Evolutionary conservation across 768 basidiomycete genomes (phyloP).

Genomic region (Symmetrospora coprosmae): DNA sequence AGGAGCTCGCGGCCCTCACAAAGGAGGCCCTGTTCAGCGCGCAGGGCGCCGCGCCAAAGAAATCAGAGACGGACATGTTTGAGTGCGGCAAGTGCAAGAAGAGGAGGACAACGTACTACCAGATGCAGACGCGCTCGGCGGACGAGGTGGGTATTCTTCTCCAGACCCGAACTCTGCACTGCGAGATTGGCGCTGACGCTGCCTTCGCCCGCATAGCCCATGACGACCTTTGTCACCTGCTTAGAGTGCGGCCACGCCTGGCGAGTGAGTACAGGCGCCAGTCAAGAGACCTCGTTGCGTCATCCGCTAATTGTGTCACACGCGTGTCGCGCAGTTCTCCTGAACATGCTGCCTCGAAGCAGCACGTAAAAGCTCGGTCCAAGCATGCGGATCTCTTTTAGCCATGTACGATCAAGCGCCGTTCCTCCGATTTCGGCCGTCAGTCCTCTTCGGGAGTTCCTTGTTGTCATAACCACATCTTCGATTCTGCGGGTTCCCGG

Average conservation of each 20-base stretch:
- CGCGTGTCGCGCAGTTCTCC: no score
- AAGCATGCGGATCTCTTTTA: no score
- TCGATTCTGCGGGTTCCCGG: no score
- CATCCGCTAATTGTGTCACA: no score
- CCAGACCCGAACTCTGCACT: slow-evolving; percentile 23
- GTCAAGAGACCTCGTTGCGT: no score
- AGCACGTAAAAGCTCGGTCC: no score
- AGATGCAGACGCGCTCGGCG: slow-evolving; percentile 91
- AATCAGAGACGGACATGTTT: slow-evolving; percentile 96
- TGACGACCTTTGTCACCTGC: slow-evolving; percentile 75
- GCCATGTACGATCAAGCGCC: no score
- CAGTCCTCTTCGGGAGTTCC: no score
- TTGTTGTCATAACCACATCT: no score
- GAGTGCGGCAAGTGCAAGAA: slow-evolving; percentile 91
- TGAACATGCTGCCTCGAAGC: no score
- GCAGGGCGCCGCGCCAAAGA: slow-evolving; percentile 69
- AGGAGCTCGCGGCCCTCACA: slow-evolving; percentile 64
- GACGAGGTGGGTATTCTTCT: slow-evolving; percentile 96
- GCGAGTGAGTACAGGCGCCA: slow-evolving; percentile 28
- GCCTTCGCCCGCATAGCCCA: neutral
- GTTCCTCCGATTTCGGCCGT: no score
- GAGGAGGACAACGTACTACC: slow-evolving; percentile 42
- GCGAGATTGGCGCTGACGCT: neutral
- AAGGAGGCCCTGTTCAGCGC: slow-evolving; percentile 81
- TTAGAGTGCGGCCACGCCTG: slow-evolving; percentile 49